Conservation (phyloP, 2,329 filamentous ascomycete genomes). For the Rosellinia necatrix region DNA sequence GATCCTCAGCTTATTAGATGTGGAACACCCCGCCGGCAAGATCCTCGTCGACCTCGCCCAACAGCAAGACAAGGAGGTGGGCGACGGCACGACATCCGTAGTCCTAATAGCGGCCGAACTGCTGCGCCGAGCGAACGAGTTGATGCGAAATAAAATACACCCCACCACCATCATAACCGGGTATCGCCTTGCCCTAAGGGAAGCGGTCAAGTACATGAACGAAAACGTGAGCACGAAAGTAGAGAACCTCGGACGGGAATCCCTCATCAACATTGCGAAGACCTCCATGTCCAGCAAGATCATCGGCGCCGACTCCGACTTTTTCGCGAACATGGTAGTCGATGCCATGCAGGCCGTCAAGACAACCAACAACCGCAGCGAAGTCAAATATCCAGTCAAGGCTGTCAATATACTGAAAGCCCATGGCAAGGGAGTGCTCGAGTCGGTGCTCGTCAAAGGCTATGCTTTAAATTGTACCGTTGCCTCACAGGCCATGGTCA, state of each 20-base stretch:
- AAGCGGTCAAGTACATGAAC: conserved; percentile 98
- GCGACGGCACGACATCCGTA: conserved; percentile 96
- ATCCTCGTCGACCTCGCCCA: conserved; percentile 97
- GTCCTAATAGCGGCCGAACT: conserved; percentile 97
- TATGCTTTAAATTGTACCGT: conserved; percentile 99
- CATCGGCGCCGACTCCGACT: conserved; percentile 92
- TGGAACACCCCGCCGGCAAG: conserved; percentile 97
- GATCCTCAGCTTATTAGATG: conserved; percentile 91
- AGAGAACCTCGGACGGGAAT: conserved; percentile 86
- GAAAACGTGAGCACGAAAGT: conserved; percentile 98
- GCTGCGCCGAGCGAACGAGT: conserved; percentile 89
- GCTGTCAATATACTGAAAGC: conserved; percentile 98
- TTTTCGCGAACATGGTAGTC: conserved; percentile 97
- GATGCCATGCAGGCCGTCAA: conserved; percentile 96
- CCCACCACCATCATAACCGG: conserved; percentile 99
- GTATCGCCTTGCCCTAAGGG: conserved; percentile 91
- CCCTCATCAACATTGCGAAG: conserved; percentile 92
- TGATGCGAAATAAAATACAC: conserved; percentile 99
- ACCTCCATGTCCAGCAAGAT: conserved; percentile 99
- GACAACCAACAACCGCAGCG: conserved; percentile 85
- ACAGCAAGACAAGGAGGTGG: conserved; percentile 98
- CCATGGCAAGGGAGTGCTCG: conserved; percentile 87
- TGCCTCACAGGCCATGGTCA: conserved; percentile 97
- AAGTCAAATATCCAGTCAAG: conserved; percentile 97
- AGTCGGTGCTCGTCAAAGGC: conserved; percentile 91